Conservation (phyloP, 2,329 filamentous ascomycete genomes). For the Colletotrichum incanum region DNA sequence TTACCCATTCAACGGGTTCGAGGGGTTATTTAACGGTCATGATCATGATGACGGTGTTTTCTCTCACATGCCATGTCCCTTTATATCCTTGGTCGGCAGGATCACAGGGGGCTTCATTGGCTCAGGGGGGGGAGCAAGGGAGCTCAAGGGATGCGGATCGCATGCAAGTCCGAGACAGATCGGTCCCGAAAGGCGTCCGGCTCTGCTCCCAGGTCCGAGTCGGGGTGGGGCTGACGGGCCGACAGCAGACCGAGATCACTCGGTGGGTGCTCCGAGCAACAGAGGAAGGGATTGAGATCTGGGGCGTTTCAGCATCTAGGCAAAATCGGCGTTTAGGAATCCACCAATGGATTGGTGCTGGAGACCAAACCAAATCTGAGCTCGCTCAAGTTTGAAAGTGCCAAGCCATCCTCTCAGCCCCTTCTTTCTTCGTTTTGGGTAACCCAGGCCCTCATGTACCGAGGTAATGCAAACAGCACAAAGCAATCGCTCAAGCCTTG, state of each 20-base stretch:
- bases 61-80: not conserved
- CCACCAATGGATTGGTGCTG: not conserved
- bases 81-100: not conserved
- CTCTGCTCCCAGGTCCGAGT: not conserved
- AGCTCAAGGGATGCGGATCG: conserved; percentile 1
- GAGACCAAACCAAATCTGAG: not conserved
- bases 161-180: conserved; percentile 3
- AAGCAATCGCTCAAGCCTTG: not conserved
- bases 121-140: not conserved
- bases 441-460: not conserved
- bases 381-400: not conserved
- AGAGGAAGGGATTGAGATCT: not conserved
- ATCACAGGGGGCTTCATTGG: conserved; percentile 8
- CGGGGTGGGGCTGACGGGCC: not conserved
- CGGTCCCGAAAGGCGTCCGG: not conserved
- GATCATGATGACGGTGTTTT: conserved; percentile 9
- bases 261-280: not conserved
- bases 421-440: not conserved
- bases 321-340: not conserved
- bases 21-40: not conserved
- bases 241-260: not conserved
- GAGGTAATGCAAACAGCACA: conserved; percentile 30
- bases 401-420: too few species aligned
- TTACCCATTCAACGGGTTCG: not conserved
- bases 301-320: not conserved